phyloP scores from a whole-genome alignment of 805 yeast species.

The Yarrowia deformans region DNA sequence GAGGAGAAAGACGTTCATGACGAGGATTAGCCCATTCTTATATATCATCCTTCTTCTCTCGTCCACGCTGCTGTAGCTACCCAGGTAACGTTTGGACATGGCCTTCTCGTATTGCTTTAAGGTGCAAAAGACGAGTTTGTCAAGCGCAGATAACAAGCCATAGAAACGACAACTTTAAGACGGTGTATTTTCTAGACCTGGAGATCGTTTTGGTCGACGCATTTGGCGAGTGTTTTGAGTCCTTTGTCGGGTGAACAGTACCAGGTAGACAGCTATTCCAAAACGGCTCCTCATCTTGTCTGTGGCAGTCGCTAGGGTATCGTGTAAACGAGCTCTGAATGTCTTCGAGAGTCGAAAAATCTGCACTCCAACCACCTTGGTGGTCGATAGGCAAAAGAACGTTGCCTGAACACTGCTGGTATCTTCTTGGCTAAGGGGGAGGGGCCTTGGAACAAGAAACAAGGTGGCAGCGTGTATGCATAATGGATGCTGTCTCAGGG shows the following conservation, averaged over 20 bases:
- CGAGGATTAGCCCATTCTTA: neutral
- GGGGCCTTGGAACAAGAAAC: neutral
- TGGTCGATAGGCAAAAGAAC: neutral
- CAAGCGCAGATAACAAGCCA: no score
- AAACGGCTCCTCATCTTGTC: no score
- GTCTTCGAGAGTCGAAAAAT: no score
- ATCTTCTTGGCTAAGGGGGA: conserved; percentile 2
- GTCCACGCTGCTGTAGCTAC: neutral
- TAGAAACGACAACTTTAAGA: no score
- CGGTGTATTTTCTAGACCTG: no score
- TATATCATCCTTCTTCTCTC: neutral
- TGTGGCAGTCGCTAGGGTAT: no score
- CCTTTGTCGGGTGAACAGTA: no score
- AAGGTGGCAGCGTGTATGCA: conserved; percentile 9
- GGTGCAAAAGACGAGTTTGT: neutral
- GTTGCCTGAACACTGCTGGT: neutral
- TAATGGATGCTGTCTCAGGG: neutral
- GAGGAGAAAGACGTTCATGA: neutral
- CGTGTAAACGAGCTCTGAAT: no score
- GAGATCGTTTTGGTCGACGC: no score
- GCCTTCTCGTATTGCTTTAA: neutral
- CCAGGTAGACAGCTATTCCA: no score
- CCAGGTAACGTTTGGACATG: neutral
- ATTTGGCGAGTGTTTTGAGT: no score
- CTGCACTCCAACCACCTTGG: conserved; percentile 7